These are phyloP conservation scores for Solanum corneliomulleri DNA, from an alignment of 257 asterid genomes.

Conservation along the genomic window DNA sequence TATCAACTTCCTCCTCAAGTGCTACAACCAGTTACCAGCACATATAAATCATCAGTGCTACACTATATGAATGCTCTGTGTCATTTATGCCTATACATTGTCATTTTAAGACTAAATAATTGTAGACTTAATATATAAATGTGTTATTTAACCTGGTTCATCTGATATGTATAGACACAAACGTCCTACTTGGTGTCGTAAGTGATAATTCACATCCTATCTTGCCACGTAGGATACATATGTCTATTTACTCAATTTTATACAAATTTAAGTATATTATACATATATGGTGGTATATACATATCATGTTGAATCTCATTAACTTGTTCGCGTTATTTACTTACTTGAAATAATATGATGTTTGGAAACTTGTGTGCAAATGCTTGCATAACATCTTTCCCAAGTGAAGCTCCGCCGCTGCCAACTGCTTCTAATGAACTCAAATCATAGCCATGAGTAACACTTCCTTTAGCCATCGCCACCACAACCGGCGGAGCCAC, in stretches of 20 bases:
- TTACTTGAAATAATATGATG: constrained; percentile 30
- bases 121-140: too few relatives aligned
- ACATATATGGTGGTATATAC: background rate
- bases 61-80: background rate
- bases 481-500: constrained; percentile 49
- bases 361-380: constrained; percentile 25
- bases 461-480: constrained; percentile 31
- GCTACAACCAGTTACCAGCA: background rate
- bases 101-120: background rate
- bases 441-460: constrained; percentile 22
- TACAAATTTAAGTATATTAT: background rate
- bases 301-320: background rate
- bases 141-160: background rate
- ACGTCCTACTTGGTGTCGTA: background rate
- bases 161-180: background rate
- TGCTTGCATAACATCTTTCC: constrained; percentile 16
- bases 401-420: constrained; percentile 47
- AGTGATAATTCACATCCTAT: background rate
- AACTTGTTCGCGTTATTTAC: background rate
- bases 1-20: background rate
- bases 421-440: constrained; percentile 31
- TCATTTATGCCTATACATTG: background rate
- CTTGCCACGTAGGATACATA: background rate
- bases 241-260: too few relatives aligned
- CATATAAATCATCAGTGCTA: background rate